Evolutionary conservation across 2,329 filamentous ascomycete genomes (phyloP).

Genomic region (Helotiales sp.): DNA sequence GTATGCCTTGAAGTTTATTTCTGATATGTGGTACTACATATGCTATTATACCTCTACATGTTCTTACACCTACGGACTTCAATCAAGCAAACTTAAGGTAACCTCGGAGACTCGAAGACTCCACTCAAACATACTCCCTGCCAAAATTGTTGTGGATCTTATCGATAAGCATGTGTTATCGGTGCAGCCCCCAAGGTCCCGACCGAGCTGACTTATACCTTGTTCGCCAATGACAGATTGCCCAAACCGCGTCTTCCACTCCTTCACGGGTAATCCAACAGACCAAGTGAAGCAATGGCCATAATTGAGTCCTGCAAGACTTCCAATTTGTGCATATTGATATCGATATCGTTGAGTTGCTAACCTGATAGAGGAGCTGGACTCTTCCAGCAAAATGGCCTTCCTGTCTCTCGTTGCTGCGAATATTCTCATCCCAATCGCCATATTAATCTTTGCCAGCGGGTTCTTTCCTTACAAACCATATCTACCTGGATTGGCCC

Average conservation of each 20-base stretch:
- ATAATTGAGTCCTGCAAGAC: background rate
- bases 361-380: constrained; percentile 20
- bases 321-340: background rate
- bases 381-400: constrained; percentile 34
- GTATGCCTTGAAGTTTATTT: no score
- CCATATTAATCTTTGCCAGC: constrained; percentile 77
- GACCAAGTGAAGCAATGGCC: constrained; percentile 29
- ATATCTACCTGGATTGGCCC: constrained; percentile 82
- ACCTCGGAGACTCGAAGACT: background rate
- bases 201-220: constrained; percentile 3
- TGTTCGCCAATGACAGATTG: constrained; percentile 27
- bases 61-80: background rate
- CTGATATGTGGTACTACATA: no score
- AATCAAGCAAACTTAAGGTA: background rate
- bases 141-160: background rate
- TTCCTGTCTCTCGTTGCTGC: constrained; percentile 60
- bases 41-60: no score
- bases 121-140: no score
- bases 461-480: constrained; percentile 99
- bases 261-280: background rate
- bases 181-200: background rate
- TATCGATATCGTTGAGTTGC: background rate
- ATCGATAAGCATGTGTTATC: constrained; percentile 12
- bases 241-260: constrained; percentile 22
- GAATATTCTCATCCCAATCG: constrained; percentile 78